These are phyloP conservation scores for Rhodamnia rubescens DNA, from an alignment of 345 rosid genomes.

Conservation along the genomic window DNA sequence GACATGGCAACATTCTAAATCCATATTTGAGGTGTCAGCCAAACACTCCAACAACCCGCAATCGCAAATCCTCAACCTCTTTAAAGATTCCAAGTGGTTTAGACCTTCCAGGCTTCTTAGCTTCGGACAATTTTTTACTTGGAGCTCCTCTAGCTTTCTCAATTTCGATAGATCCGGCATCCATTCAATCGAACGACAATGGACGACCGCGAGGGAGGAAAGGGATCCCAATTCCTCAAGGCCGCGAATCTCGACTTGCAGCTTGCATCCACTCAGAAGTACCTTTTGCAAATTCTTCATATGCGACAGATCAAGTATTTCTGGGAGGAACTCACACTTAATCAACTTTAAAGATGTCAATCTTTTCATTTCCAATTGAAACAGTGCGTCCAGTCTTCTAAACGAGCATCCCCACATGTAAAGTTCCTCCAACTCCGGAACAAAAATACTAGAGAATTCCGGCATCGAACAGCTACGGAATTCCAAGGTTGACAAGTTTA, in stretches of 20 bases:
- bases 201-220: not conserved
- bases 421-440: no score
- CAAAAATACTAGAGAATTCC: not conserved
- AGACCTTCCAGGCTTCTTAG: not conserved
- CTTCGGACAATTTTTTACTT: not conserved
- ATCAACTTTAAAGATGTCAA: rapidly evolving
- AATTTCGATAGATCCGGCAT: no score
- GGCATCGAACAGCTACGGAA: rapidly evolving
- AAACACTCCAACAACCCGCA: no score
- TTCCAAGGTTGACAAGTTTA: not conserved
- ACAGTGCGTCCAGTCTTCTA: not conserved
- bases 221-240: not conserved
- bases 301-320: not conserved
- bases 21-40: no score
- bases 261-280: rapidly evolving
- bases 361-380: not conserved
- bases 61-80: no score
- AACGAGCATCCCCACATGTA: no score
- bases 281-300: not conserved
- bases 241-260: not conserved
- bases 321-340: not conserved
- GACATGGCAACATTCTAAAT: no score
- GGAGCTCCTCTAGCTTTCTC: not conserved
- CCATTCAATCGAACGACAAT: not conserved
- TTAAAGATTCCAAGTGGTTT: no score